Base-by-base conservation (phyloP, 108 stramenopile genomes). In the Skeletonema menzelii region DNA sequence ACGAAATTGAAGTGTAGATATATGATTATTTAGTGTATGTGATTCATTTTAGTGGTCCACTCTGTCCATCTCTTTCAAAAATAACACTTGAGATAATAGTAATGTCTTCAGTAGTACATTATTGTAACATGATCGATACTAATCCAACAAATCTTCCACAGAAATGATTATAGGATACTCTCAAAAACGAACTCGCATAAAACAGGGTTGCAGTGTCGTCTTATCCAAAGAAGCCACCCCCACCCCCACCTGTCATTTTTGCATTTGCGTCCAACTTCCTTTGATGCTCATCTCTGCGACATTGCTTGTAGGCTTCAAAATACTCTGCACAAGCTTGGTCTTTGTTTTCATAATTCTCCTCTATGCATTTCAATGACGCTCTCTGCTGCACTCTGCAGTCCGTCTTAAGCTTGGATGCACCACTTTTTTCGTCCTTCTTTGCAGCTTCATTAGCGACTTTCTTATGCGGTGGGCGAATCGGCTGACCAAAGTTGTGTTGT, bases 271-370 rank as follows among this genome's bases (percentile, higher is more conserved):
- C 84, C 49, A 86, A 71, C 60, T 79, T 86, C n/a, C 81, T 38
- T 59, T 91, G 84, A 76, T 89, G 82, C 80, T 94, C 93, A 34
- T 80, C 87, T 57, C 62, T 76, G 15, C 93, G 84, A 73, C 93
- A 94, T 35, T 68, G 65, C 62, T 86, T 90, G 78, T 94, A 94
- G 19, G 84, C 87, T 17, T 91, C 80, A 82, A 91, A 94, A 62
- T 80, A 88, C 4, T 69, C 58, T 32, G 82, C 74, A 84, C 93
- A 94, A 19, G 84, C 87, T 40, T 46, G 14, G 24, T 77, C 70
- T 19, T 81, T 87, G 55, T 89, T 87, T 27, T 82, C 76, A 56
- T 89, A 90, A 73, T 94, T 90, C 37, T 86, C 88, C 70, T 88
- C 85, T 59, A 91, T 90, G 40, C 93, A 94, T 40, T 86, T 31